phyloP scores from a whole-genome alignment of 371 early-diverging fungal species.

The Syncephalastrum sp. region DNA sequence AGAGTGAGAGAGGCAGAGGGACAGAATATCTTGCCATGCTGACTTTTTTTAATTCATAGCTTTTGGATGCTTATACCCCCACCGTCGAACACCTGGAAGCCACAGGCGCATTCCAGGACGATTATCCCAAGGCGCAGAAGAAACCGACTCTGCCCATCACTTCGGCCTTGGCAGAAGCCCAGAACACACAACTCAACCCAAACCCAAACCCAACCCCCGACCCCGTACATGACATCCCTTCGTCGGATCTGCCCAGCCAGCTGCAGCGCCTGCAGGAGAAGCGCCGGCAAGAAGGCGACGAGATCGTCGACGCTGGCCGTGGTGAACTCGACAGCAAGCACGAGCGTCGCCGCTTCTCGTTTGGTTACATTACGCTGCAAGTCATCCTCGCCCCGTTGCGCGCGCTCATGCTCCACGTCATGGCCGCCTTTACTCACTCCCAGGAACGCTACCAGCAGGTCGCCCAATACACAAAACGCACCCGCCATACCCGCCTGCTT shows the following conservation, averaged over 20 bases:
- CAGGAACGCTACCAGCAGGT: conserved; percentile 45
- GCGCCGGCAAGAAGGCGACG: conserved; percentile 25
- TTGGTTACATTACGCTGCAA: conserved; percentile 45
- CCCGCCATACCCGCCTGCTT: conserved; percentile 33
- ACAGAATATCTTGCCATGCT: background rate
- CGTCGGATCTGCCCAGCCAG: conserved; percentile 24
- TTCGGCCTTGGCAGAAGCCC: conserved; percentile 16
- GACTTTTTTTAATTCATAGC: conserved; percentile 11
- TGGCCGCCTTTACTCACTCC: conserved; percentile 37
- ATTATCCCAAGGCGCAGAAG: background rate
- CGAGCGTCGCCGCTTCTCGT: conserved; percentile 33
- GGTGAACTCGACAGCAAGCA: conserved; percentile 16
- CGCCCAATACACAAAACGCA: conserved; percentile 36
- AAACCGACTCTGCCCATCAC: background rate
- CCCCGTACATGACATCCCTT: background rate
- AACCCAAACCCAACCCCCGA: conserved; percentile 2
- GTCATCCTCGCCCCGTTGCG: conserved; percentile 38
- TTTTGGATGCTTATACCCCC: conserved; percentile 26
- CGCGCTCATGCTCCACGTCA: conserved; percentile 31
- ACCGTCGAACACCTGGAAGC: conserved; percentile 33
- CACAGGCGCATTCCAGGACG: conserved; percentile 11
- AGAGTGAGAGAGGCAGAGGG: background rate
- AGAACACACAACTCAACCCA: conserved; percentile 10
- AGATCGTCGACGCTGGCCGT: conserved; percentile 15
- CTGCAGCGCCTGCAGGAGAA: conserved; percentile 42